phyloP scores from a whole-genome alignment of 768 basidiomycete genomes.

The Russula virescens region DNA sequence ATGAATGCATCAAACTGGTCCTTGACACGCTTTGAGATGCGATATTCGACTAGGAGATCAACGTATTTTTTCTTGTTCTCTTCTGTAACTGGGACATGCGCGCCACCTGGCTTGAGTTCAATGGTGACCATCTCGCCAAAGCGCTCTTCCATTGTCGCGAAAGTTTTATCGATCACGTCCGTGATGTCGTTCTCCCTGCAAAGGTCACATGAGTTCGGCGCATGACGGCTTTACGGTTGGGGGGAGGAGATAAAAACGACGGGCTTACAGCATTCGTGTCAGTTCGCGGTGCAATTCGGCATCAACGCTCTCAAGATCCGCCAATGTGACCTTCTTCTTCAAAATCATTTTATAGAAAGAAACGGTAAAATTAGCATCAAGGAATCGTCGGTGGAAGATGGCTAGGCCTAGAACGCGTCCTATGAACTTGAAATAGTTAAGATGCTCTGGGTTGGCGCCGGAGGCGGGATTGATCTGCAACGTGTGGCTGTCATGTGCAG shows the following conservation, averaged over 20 bases:
- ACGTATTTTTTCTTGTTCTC: constrained; percentile 99
- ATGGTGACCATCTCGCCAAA: constrained; percentile 98
- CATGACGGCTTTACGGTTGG: constrained; percentile 12
- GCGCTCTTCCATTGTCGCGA: constrained; percentile 93
- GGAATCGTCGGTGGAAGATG: constrained; percentile 98
- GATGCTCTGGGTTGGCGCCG: constrained; percentile 95
- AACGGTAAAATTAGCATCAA: constrained; percentile 99
- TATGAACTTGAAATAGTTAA: constrained; percentile 99
- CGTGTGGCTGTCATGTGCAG: constrained; percentile 99
- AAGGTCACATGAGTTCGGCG: constrained; percentile 21
- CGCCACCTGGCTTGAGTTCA: constrained; percentile 87
- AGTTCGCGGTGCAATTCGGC: constrained; percentile 90
- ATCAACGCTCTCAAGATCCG: constrained; percentile 95
- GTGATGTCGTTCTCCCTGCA: constrained; percentile 95
- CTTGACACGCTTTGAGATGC: constrained; percentile 94
- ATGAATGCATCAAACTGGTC: constrained; percentile 99
- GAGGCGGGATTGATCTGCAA: constrained; percentile 99
- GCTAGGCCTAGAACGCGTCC: constrained; percentile 92
- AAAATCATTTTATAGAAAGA: constrained; percentile 99
- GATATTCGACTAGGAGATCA: constrained; percentile 90
- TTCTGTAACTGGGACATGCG: constrained; percentile 81
- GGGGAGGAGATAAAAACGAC: not conserved
- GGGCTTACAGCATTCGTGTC: constrained; percentile 95
- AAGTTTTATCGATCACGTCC: constrained; percentile 96
- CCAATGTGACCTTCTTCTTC: constrained; percentile 92